Base-by-base conservation (phyloP, 164 flowering plant genomes). In the Warburgia ugandensis region DNA sequence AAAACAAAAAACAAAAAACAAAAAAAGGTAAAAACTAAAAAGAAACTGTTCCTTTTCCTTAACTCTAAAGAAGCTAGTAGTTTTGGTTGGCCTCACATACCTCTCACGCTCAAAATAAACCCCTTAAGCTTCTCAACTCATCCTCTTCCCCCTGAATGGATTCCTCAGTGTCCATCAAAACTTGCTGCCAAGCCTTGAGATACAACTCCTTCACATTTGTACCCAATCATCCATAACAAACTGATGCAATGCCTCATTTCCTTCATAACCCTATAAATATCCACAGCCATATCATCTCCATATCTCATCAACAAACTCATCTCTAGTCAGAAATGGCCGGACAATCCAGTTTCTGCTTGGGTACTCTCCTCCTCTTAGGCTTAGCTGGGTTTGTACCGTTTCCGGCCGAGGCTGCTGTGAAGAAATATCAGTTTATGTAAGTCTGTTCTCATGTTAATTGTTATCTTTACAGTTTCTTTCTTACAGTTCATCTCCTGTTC, bases 391-490 rank as follows among this genome's bases (percentile, higher is more conserved):
- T 64, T 7, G 9, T 67, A 50, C 53, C 43, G 36, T 3, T 27
- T 51, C 60, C 60, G 0, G 58, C 54, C 0, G 56, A 72, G 35
- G 77, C 80, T 23, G 77, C 71, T 1, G 7, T 64, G 22, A 75
- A 67, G 57, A 69, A 59, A 40, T 75, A 75, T 29, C 68, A 67
- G 35, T 75, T 75, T 32, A 75, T 48, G 80, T 75, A 37, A 64
- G 72, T 31, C 35, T 11, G 5, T 5, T 31, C 11, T 11, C 11
- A 5, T 31, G 5, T 31, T n/a, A n/a, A n/a, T n/a, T 31, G 7
- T 31, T 31, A 5, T 11, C 5, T 31, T 31, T 31, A 11, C 35
- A 31, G 7, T 31, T 31, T 31, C 35, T 31, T 31, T 5, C 35
- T 31, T 31, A 11, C 7, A 11, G 5, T 31, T 31, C 11, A 31